phyloP scores from a whole-genome alignment of 768 basidiomycete genomes.

The Trametes coccinea region DNA sequence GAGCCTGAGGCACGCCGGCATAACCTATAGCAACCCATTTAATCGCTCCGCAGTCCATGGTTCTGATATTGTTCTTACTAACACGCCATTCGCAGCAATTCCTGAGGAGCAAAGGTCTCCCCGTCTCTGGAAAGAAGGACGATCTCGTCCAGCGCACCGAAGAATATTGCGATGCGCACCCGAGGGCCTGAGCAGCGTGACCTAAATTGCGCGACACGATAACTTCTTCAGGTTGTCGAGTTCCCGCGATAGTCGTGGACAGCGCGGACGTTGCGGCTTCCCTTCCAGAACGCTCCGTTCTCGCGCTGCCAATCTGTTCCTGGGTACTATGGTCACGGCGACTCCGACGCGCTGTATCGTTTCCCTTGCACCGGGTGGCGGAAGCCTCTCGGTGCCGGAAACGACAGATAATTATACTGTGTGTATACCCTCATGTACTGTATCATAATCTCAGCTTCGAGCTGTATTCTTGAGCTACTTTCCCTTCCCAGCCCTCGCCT shows the following conservation, averaged over 20 bases:
- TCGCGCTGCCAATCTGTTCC: slow-evolving; percentile 16
- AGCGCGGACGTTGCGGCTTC: neutral
- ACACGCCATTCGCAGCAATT: slow-evolving; percentile 56
- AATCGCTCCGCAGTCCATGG: neutral
- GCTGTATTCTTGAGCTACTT: neutral
- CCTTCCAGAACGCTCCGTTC: slow-evolving; percentile 13
- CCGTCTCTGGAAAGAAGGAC: slow-evolving; percentile 68
- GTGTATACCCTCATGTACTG: neutral
- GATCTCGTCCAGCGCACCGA: slow-evolving; percentile 67
- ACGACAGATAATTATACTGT: neutral
- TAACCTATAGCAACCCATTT: slow-evolving; percentile 12
- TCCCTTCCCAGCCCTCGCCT: no score
- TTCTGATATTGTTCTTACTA: slow-evolving; percentile 12
- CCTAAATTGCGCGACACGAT: slow-evolving; percentile 3
- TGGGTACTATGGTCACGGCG: slow-evolving; percentile 20
- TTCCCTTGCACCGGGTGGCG: slow-evolving; percentile 3
- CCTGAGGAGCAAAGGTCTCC: slow-evolving; percentile 61
- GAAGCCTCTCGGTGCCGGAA: slow-evolving; percentile 14
- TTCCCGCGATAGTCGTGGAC: slow-evolving; percentile 21
- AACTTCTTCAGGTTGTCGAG: neutral
- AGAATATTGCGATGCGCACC: slow-evolving; percentile 55
- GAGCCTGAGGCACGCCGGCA: slow-evolving; percentile 2
- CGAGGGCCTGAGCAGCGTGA: slow-evolving; percentile 11
- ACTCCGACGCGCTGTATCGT: neutral
- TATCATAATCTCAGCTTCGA: slow-evolving; percentile 10